A percentile compares a stretch with the other conserved stretches of the same genome.
phyloP scores from a whole-genome alignment of 2,329 filamentous ascomycete species.

The Chrysoporthe cubensis region DNA sequence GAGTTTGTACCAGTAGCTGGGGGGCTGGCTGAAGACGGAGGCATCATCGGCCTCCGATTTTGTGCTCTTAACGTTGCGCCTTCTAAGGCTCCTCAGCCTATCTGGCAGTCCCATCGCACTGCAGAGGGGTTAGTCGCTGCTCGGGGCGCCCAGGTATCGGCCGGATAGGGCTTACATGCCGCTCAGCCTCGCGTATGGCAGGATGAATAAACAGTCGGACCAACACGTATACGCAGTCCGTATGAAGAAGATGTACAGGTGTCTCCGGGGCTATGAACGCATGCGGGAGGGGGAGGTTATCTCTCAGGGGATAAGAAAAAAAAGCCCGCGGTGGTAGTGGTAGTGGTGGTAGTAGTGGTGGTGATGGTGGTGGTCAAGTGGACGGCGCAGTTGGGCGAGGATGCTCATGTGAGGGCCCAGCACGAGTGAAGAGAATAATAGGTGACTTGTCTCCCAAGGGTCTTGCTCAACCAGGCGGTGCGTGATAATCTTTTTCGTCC shows the following conservation, averaged over 20 bases:
- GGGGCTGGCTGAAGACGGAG: constrained; percentile 21
- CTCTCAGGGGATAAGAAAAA: background rate
- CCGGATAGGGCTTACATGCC: background rate
- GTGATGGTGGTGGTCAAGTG: background rate
- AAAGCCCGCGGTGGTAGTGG: background rate
- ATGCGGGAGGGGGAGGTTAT: too few species aligned
- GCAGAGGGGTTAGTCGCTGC: constrained; percentile 16
- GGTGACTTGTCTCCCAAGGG: constrained; percentile 4
- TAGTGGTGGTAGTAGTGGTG: too few species aligned
- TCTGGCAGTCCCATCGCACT: constrained; percentile 23
- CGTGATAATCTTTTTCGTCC: background rate
- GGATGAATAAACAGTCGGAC: too few species aligned
- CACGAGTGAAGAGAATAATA: background rate
- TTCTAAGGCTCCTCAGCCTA: constrained; percentile 24
- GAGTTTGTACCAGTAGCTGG: constrained; percentile 34
- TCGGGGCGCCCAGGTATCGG: too few species aligned
- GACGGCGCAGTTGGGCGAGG: constrained; percentile 2
- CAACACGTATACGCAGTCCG: too few species aligned
- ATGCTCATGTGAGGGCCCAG: background rate
- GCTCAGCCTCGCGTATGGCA: background rate
- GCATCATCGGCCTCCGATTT: constrained; percentile 29
- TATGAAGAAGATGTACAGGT: too few species aligned
- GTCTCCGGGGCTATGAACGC: too few species aligned
- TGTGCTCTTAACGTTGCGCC: constrained; percentile 25
- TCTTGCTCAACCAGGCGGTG: background rate